Base-by-base conservation (phyloP, 163 green algal species). In the Prototheca wickerhamii region DNA sequence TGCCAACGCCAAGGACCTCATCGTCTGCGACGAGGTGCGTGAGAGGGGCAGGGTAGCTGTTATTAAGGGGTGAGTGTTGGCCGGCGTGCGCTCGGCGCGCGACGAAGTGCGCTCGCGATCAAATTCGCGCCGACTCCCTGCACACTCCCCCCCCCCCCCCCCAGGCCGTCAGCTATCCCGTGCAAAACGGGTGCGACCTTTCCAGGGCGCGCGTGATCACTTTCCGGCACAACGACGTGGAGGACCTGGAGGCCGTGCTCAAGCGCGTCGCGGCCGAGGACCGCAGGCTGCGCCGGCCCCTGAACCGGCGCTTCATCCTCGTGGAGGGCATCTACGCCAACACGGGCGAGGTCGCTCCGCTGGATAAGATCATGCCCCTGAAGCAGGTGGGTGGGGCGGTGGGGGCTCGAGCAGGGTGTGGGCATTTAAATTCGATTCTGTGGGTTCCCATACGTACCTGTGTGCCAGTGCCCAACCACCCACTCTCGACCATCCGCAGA, bases 171-270 rank as follows among this genome's bases (percentile, higher is more conserved):
- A 80, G 68, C 63, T 95, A 83, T 63, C 70, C 82, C 4, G 87
- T 97, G 25, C 88, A 95, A 63, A 89, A 91, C 42, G 92, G 92
- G 4, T 75, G 76, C 49, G 67, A 51, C n/a, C 79, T 98, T 33
- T 91, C 80, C 20, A 76, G 89, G 2, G 88, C 82, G 31, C 68
- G 60, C 1, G 77, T 95, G 52, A 37, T 75, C 21, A 86, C 64
- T 55, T 98, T 97, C 84, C 85, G 83, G 69, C 93, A 98, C 82
- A 98, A 98, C 63, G 91, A 98, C 81, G 75, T 95, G 75, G 73
- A 28, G 7, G 82, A 96, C 79, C 73, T 98, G 61, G 81, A 95
- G 75, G 44, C 60, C 0, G 56, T 95, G 40, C 80, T 98, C 40
- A 23, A 79, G 63, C 33, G 56, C 21, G 66, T 92, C 25, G 79